A percentile compares a stretch with the other conserved stretches of the same genome.
Evolutionary conservation across 139 green algal genomes (phyloP).

Genomic region (Mesotaenium endlicherianum): DNA sequence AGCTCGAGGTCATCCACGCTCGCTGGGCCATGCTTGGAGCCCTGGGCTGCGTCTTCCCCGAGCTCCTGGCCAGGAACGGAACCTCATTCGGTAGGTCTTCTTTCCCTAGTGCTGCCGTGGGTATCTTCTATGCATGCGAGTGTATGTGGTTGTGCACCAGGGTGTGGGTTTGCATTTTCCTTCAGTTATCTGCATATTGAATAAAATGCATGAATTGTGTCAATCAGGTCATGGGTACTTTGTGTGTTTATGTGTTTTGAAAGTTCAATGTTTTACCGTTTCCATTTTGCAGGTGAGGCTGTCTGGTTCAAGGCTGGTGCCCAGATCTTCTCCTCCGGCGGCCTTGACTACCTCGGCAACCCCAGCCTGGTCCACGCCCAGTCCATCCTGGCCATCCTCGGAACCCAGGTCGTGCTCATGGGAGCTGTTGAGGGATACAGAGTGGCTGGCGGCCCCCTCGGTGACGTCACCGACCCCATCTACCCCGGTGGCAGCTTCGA

Average conservation of each 20-base stretch:
- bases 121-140: too few species aligned
- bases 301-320: conserved; percentile 86
- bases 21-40: conserved; percentile 93
- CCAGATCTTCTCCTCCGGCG: conserved; percentile 76
- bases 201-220: too few species aligned
- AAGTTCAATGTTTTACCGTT: too few species aligned
- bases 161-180: too few species aligned
- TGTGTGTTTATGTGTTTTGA: too few species aligned
- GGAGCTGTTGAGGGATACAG: conserved; percentile 59
- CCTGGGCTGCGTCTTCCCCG: conserved; percentile 40
- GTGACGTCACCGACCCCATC: conserved; percentile 64
- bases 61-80: conserved; percentile 36
- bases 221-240: too few species aligned
- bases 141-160: too few species aligned
- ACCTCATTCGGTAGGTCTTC: conserved; percentile 25
- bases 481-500: conserved; percentile 78
- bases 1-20: conserved; percentile 96
- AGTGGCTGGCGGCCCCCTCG: conserved; percentile 56
- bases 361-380: conserved; percentile 88
- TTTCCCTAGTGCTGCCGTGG: too few species aligned
- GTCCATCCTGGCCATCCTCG: conserved; percentile 87
- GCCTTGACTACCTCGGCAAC: conserved; percentile 75
- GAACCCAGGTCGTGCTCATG: conserved; percentile 72
- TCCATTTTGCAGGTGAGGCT: too few species aligned
- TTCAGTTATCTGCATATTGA: too few species aligned